Base-by-base conservation (phyloP, 441 rosid genomes). In the Populus hybrid region DNA sequence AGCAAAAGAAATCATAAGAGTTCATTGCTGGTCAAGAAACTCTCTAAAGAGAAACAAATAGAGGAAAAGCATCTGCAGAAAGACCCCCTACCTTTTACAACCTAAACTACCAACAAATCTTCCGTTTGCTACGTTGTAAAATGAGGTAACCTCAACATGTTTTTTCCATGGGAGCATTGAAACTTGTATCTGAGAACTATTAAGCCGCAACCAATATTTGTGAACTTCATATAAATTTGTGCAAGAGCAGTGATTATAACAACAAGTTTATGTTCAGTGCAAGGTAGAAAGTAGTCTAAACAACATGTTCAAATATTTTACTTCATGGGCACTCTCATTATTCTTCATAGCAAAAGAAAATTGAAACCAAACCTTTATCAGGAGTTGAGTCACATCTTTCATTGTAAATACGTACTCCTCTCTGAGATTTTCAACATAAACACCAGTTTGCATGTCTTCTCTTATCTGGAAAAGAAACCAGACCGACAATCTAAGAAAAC, bases 391-490 rank as follows among this genome's bases (percentile, higher is more conserved):
- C 30, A 28, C 30, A 28, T 28, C 30, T 28, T 28, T 28, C 30
- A 28, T 28, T 28, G 30, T 28, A 28, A 28, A 28, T 28, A 28
- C 30, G 30, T 28, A 28, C 30, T 28, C 30, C 30, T 28, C 30
- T 28, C 30, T 28, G 30, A 28, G 30, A 28, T 28, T 28, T 28
- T 28, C 30, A 28, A 28, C 30, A 28, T 28, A 28, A 28, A 28
- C 30, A 28, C 30, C 30, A 5, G 61, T 7, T 5, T 93, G 93
- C 59, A 93, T 93, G 84, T 97, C 99, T 90, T 94, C 99, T 85
- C 99, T 88, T 76, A 97, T 90, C 99, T 97, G 90, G 76, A 65
- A 73, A 75, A 79, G 38, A 67, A 70, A 57, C 34, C 57, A 77
- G 66, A 70, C 20, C 10, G 67, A 82, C 68, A 42, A 20, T 26